Evolutionary conservation across 2,329 filamentous ascomycete species (phyloP).

Genomic region (Cadophora luteo-olivacea): DNA sequence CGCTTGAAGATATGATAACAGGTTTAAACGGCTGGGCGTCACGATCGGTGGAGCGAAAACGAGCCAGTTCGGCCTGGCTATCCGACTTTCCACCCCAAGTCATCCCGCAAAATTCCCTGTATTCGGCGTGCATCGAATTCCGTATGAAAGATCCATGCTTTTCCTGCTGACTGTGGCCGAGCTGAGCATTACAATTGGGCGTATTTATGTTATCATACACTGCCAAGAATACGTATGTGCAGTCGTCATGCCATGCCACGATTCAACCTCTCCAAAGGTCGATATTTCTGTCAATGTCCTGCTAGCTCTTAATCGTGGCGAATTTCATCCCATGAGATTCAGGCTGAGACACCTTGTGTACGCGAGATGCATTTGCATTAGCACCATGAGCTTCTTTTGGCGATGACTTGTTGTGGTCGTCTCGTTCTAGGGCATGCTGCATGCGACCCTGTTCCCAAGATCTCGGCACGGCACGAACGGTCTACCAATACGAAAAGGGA

Average conservation of each 20-base stretch:
- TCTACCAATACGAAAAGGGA: neutral
- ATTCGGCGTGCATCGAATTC: neutral
- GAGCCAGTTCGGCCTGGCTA: neutral
- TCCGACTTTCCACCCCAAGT: neutral
- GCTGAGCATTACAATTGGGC: neutral
- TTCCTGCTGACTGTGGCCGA: neutral
- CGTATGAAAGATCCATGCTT: neutral
- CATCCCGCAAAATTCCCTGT: neutral
- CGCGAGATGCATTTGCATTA: neutral
- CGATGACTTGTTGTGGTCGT: neutral
- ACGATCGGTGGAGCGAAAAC: neutral
- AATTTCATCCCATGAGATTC: neutral
- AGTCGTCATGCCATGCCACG: neutral
- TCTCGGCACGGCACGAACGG: neutral
- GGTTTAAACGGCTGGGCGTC: neutral
- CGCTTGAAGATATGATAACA: neutral
- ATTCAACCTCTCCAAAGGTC: neutral
- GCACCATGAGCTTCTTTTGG: neutral
- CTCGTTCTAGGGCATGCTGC: neutral
- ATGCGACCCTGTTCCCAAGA: neutral
- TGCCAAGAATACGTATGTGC: neutral
- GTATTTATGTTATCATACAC: neutral
- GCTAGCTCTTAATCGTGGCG: neutral
- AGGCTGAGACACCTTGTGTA: neutral
- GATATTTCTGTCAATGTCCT: neutral